Evolutionary conservation across 202 grass and related monocot species (phyloP).

Genomic region (Saccharum hybrid): DNA sequence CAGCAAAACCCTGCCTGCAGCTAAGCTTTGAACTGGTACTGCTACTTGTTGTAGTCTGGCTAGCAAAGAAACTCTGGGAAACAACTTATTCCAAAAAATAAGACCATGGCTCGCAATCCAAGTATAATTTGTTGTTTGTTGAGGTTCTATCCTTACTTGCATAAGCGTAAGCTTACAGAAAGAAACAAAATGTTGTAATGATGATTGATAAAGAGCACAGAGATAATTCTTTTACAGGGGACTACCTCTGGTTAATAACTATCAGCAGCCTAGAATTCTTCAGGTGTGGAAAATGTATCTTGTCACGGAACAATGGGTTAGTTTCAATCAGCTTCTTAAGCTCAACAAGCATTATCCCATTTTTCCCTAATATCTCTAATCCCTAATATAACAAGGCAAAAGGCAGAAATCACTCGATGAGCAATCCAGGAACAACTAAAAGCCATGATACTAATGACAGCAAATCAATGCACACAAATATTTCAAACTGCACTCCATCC

Average conservation of each 20-base stretch:
- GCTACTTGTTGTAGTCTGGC: no score
- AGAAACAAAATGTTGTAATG: slow-evolving; percentile 21
- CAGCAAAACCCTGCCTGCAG: no score
- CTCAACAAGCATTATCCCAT: slow-evolving; percentile 92
- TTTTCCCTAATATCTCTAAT: slow-evolving; percentile 71
- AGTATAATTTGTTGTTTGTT: not conserved
- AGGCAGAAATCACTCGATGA: slow-evolving; percentile 8
- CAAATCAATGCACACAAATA: not conserved
- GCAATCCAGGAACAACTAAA: slow-evolving; percentile 15
- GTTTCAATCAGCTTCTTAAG: slow-evolving; percentile 97
- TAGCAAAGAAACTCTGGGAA: no score
- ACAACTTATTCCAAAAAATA: no score
- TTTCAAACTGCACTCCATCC: no score
- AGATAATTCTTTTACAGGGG: not conserved
- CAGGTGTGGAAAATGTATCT: slow-evolving; percentile 81
- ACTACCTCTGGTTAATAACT: slow-evolving; percentile 94
- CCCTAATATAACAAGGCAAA: slow-evolving; percentile 8
- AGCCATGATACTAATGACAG: not conserved
- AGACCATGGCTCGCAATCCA: no score
- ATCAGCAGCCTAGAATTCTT: slow-evolving; percentile 89
- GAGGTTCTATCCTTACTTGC: not conserved
- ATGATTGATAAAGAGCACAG: not conserved
- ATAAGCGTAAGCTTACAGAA: not conserved
- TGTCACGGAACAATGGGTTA: slow-evolving; percentile 89
- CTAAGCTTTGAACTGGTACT: no score